These are phyloP conservation scores for Penicillium digitatum DNA, from an alignment of 2,329 filamentous ascomycete species.

Conservation along the genomic window DNA sequence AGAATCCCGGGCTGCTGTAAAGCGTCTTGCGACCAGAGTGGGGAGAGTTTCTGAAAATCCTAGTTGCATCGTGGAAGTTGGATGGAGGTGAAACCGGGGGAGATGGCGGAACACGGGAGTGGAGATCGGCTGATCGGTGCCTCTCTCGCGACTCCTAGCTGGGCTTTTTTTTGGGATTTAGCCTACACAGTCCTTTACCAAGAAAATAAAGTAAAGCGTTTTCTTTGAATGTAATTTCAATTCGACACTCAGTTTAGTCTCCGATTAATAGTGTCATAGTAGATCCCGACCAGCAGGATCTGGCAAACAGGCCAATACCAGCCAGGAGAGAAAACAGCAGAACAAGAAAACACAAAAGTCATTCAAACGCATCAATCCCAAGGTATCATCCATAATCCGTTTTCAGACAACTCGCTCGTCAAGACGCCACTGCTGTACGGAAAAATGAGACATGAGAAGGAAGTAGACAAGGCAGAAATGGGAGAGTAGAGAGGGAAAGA, in stretches of 20 bases:
- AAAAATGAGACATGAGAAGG: slow-evolving; percentile 12
- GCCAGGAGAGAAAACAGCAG: background rate
- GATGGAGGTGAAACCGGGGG: background rate
- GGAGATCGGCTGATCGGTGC: background rate
- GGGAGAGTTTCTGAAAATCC: slow-evolving; percentile 36
- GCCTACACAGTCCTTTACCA: background rate
- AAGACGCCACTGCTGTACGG: slow-evolving; percentile 23
- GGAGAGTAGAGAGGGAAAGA: background rate
- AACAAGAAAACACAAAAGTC: slow-evolving; percentile 8
- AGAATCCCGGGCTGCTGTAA: slow-evolving; percentile 35
- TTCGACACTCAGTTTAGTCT: background rate
- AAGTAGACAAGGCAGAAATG: slow-evolving; percentile 6
- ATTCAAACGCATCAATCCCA: slow-evolving; percentile 10
- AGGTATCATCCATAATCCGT: slow-evolving; percentile 21
- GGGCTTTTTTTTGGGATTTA: too few species aligned
- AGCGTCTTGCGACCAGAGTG: slow-evolving; percentile 36
- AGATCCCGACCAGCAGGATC: slow-evolving; percentile 11
- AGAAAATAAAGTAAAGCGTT: background rate
- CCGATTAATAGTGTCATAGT: background rate
- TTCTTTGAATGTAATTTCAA: background rate
- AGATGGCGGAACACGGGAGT: slow-evolving; percentile 8
- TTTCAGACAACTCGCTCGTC: slow-evolving; percentile 20
- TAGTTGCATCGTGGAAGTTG: slow-evolving; percentile 32
- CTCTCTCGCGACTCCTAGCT: background rate
- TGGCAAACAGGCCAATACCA: background rate